Conservation (phyloP, 2,329 filamentous ascomycete genomes). For the Stachybotrys chartarum region DNA sequence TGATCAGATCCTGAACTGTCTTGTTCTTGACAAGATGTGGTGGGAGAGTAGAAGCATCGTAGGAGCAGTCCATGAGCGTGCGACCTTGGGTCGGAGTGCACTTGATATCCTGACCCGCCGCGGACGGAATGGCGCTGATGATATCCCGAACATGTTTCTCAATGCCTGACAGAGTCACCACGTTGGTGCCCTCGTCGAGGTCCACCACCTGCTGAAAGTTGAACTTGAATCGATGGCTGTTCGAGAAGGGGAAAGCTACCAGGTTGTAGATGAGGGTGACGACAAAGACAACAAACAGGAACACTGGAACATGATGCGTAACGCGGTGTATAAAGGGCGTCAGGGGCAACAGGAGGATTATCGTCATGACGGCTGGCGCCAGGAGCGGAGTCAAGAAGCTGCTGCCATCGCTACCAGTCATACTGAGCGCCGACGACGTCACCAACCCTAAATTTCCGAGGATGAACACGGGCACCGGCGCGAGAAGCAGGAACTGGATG, state of each 20-base stretch:
- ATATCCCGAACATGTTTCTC: slow-evolving; percentile 60
- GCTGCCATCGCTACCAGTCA: slow-evolving; percentile 81
- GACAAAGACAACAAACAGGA: slow-evolving; percentile 65
- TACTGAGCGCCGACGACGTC: slow-evolving; percentile 62
- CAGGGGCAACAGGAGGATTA: slow-evolving; percentile 67
- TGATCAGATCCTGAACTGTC: slow-evolving; percentile 50
- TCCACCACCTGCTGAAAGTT: slow-evolving; percentile 81
- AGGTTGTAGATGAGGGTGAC: slow-evolving; percentile 83
- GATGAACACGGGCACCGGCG: slow-evolving; percentile 70
- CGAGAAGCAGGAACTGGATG: slow-evolving; percentile 74
- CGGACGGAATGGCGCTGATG: slow-evolving; percentile 62
- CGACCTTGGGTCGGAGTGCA: slow-evolving; percentile 40
- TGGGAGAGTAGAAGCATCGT: slow-evolving; percentile 51
- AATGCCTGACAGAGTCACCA: slow-evolving; percentile 62
- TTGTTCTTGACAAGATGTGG: slow-evolving; percentile 53
- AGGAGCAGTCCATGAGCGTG: slow-evolving; percentile 59
- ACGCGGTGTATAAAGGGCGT: slow-evolving; percentile 83
- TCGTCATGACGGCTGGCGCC: slow-evolving; percentile 57
- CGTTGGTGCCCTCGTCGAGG: slow-evolving; percentile 64
- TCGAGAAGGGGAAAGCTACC: slow-evolving; percentile 79
- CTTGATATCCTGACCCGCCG: slow-evolving; percentile 51
- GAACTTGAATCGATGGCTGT: slow-evolving; percentile 71
- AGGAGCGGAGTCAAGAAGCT: slow-evolving; percentile 66
- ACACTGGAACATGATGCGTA: slow-evolving; percentile 71
- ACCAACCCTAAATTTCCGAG: slow-evolving; percentile 70